A percentile compares a stretch with the other conserved stretches of the same genome.
These are phyloP conservation scores for Nannochloris sp. DNA, from an alignment of 139 green algal genomes.

Conservation along the genomic window DNA sequence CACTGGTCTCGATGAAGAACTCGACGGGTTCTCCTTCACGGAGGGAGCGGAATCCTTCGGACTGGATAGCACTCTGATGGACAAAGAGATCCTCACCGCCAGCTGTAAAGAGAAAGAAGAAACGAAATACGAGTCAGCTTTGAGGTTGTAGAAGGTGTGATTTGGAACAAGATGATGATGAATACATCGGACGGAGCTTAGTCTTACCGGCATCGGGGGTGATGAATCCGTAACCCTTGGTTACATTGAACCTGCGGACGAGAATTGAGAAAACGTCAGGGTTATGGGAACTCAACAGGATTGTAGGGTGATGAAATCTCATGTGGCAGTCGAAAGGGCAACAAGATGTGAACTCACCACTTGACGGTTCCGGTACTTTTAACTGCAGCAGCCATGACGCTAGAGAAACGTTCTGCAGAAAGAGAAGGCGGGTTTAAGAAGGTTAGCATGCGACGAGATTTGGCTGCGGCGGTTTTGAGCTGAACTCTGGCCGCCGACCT, in stretches of 20 bases:
- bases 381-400: slow-evolving; percentile 19
- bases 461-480: too few species aligned
- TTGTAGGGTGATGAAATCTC: neutral
- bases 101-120: neutral
- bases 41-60: slow-evolving; percentile 71
- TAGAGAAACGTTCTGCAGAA: neutral
- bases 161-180: neutral
- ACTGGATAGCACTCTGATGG: slow-evolving; percentile 62
- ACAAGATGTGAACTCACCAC: slow-evolving; percentile 12
- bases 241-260: slow-evolving; percentile 76
- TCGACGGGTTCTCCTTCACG: slow-evolving; percentile 65
- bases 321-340: neutral
- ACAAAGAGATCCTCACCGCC: slow-evolving; percentile 67
- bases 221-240: slow-evolving; percentile 75
- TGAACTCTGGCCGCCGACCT: too few species aligned
- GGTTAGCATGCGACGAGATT: neutral
- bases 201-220: slow-evolving; percentile 48
- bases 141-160: neutral
- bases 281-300: neutral
- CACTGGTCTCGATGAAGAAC: slow-evolving; percentile 53
- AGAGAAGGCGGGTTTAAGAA: neutral
- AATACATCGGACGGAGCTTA: neutral
- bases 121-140: neutral
- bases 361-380: slow-evolving; percentile 61
- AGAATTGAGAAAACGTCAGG: neutral